phyloP scores from a whole-genome alignment of 1,284 basidiomycete species.

The Agaricales sp. region DNA sequence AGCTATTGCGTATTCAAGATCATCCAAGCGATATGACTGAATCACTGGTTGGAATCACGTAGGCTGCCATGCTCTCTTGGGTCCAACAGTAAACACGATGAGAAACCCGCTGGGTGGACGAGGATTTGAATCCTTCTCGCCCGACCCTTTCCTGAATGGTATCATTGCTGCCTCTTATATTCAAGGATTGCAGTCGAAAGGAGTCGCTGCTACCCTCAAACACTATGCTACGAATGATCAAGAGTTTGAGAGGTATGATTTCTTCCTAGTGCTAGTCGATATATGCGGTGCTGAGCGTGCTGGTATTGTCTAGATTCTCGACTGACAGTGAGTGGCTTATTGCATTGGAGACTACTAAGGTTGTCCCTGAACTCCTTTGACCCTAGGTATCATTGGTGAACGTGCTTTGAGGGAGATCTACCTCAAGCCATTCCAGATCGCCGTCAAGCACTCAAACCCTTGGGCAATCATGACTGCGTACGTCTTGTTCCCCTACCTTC shows the following conservation, averaged over 20 bases:
- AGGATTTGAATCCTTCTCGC: conserved; percentile 43
- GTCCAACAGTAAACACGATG: conserved; percentile 45
- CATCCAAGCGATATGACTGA: no score
- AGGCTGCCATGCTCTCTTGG: conserved; percentile 36
- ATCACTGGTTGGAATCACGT: neutral
- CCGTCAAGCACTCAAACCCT: conserved; percentile 31
- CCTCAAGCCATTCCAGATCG: conserved; percentile 36
- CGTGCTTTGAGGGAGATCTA: conserved; percentile 50
- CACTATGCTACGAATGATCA: conserved; percentile 42
- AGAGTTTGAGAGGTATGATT: conserved; percentile 28
- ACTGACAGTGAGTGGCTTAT: conserved; percentile 30
- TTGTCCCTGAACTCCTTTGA: no score
- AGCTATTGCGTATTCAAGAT: conserved; percentile 3
- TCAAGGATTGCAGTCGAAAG: conserved; percentile 39
- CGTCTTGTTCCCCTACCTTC: conserved; percentile 10
- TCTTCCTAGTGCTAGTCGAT: conserved; percentile 1
- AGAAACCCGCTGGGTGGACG: conserved; percentile 37
- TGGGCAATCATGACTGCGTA: conserved; percentile 36
- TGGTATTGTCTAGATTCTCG: conserved; percentile 25
- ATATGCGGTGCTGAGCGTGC: neutral
- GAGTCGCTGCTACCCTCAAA: conserved; percentile 38
- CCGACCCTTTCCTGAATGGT: conserved; percentile 30
- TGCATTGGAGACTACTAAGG: neutral
- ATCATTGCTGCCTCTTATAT: conserved; percentile 41
- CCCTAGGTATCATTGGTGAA: conserved; percentile 36